These are phyloP conservation scores for Metschnikowia sp. DNA, from an alignment of 805 yeast species.

Conservation along the genomic window DNA sequence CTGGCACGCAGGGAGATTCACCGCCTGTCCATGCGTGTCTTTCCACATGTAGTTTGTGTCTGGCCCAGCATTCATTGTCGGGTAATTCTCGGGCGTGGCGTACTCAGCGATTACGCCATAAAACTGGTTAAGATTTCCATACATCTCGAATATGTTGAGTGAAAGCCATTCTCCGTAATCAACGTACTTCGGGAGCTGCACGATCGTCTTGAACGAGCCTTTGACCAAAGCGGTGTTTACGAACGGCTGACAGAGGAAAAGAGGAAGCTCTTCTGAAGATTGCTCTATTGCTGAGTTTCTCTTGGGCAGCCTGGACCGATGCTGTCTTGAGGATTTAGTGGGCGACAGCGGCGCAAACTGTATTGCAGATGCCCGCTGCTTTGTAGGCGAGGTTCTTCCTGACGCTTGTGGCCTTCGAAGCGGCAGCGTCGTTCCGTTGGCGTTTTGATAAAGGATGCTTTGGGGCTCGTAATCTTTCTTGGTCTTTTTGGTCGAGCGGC, in stretches of 20 bases:
- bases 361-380: conserved; percentile 21
- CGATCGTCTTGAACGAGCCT: conserved; percentile 94
- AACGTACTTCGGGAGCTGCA: conserved; percentile 90
- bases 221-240: conserved; percentile 92
- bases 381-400: conserved; percentile 39
- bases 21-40: conserved; percentile 70
- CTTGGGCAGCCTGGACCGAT: conserved; percentile 19
- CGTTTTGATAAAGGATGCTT: conserved; percentile 30
- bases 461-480: conserved; percentile 30
- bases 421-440: conserved; percentile 33
- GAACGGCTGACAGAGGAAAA: conserved; percentile 88
- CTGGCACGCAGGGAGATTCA: conserved; percentile 86
- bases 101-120: conserved; percentile 89
- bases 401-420: conserved; percentile 37
- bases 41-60: conserved; percentile 89
- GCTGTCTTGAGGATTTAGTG: conserved; percentile 15
- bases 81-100: conserved; percentile 83
- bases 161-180: conserved; percentile 97
- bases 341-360: conserved; percentile 26
- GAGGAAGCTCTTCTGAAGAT: conserved; percentile 38
- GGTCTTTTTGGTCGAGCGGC: conserved; percentile 43
- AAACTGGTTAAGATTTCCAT: conserved; percentile 79
- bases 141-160: conserved; percentile 84
- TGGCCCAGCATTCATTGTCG: conserved; percentile 96
- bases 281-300: conserved; percentile 3